Evolutionary conservation across 208 protist genomes (phyloP), one percentile per base, ranked within the genome.

Genomic region (Acanthamoeba royreba): DNA sequence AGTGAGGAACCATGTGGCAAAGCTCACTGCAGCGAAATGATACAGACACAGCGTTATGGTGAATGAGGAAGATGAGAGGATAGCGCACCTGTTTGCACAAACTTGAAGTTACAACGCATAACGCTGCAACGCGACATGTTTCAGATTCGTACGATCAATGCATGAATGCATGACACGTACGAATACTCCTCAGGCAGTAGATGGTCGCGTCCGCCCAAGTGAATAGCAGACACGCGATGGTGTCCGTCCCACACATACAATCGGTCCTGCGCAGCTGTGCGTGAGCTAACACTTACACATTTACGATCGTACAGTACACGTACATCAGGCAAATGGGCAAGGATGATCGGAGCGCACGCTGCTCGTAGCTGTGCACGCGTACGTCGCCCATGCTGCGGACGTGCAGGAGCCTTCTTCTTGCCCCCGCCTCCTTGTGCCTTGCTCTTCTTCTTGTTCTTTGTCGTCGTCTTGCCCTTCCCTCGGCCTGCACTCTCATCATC

Each of bases 171-270:
- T 17, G 1, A 8, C 1, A 42, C 7, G 45, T 46, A 66, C 52
- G 46, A 90, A 52, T 90, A 90, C 46, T 90, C 83, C 17, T 90
- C 49, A 22, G 46, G 83, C 31, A 90, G 53, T 31, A 90, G 83
- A n/a, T 90, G 52, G 15, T 90, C 83, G 25, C 83, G 46, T 8
- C 83, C 53, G 15, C 83, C 83, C 2, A 90, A 25, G 38, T 90
- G 40, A 35, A 90, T 90, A 42, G 83, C 83, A 31, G 83, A 45
- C 53, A 90, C 83, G 2, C 83, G 83, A 33, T 90, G 83, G 25
- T 90, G 83, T 7, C 83, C 83, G 53, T 90, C 83, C 83, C 83
- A 90, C 49, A 90, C 83, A 52, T 90, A 90, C 49, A 90, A 22
- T 19, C 53, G 49, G 3, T 66, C 52, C 77, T 87, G 77, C 17